Conservation (phyloP, 345 rosid species). For the Salix arbutifolia region DNA sequence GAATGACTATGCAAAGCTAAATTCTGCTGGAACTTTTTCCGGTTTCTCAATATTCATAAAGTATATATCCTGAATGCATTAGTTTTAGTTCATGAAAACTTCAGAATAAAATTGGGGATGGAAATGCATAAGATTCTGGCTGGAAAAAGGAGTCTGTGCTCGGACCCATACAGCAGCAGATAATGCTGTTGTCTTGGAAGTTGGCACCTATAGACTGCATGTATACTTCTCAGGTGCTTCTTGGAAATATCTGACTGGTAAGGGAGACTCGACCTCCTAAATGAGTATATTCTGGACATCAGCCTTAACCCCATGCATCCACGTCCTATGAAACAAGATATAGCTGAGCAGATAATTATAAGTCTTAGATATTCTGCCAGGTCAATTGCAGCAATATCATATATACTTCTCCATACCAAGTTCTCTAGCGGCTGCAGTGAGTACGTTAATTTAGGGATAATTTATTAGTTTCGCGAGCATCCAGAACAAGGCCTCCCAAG, state of each 20-base stretch:
- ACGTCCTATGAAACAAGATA: constrained; percentile 48
- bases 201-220: constrained; percentile 38
- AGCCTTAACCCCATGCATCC: constrained; percentile 59
- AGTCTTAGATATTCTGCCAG: constrained; percentile 40
- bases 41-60: neutral
- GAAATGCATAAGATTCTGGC: constrained; percentile 15
- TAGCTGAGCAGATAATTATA: constrained; percentile 50
- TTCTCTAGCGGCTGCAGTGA: constrained; percentile 44
- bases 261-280: constrained; percentile 47
- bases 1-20: neutral
- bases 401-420: constrained; percentile 44
- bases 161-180: constrained; percentile 49
- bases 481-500: constrained; percentile 53
- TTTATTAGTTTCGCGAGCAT: constrained; percentile 29
- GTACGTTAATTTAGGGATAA: constrained; percentile 35
- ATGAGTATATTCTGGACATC: constrained; percentile 52
- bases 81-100: neutral
- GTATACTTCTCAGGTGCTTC: constrained; percentile 44
- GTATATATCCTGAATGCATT: neutral
- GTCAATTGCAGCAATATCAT: constrained; percentile 44
- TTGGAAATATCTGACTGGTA: constrained; percentile 36
- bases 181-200: constrained; percentile 51
- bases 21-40: neutral
- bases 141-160: constrained; percentile 55
- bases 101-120: neutral